Evolutionary conservation across 1,284 basidiomycete genomes (phyloP), one percentile per base, ranked within the genome.

Genomic region (Heterobasidion annosum): DNA sequence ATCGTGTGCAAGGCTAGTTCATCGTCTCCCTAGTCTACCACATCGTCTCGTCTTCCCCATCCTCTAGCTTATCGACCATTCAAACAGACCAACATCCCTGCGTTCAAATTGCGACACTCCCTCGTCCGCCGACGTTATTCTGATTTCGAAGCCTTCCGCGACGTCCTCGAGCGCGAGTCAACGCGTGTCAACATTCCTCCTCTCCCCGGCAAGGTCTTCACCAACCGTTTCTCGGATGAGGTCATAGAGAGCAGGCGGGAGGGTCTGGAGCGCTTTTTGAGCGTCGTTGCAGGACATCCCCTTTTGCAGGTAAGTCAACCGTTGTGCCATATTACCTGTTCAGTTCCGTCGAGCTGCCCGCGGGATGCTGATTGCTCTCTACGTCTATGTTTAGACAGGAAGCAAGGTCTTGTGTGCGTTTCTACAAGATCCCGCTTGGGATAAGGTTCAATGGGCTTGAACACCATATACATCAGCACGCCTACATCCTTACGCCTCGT

Each of bases 71-170:
- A 16, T 52, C 16, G 37, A 32, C 45, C 48, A 15, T 44, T 6
- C 46, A 3, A 25, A n/a, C 62, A 98, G 89, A 99, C 96, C 61
- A 99, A 99, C 72, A 99, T 99, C 63, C 97, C 96, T 34, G 97
- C 96, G 1, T 99, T 99, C 80, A 97, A 98, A 68, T 79, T 98
- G 53, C 87, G 91, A 46, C 94, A 97, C 73, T 98, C 94, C 1
- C 78, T 92, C 48, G 97, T 99, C 33, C 85, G 96, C 56, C 79
- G 97, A 54, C 89, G 97, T 51, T 99, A 99, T 70, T 97, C 93
- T 50, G 96, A 99, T 72, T 99, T 99, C 68, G 96, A 99, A 70
- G 95, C 96, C 6, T 99, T 99, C 77, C 85, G 95, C 51, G 96
- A 99, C 69, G 92, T 98, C 64, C 84, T 99, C 50, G 97, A 99